These are phyloP conservation scores for Sanghuangporus sanghuang DNA, from an alignment of 1,284 basidiomycete genomes.

Conservation along the genomic window DNA sequence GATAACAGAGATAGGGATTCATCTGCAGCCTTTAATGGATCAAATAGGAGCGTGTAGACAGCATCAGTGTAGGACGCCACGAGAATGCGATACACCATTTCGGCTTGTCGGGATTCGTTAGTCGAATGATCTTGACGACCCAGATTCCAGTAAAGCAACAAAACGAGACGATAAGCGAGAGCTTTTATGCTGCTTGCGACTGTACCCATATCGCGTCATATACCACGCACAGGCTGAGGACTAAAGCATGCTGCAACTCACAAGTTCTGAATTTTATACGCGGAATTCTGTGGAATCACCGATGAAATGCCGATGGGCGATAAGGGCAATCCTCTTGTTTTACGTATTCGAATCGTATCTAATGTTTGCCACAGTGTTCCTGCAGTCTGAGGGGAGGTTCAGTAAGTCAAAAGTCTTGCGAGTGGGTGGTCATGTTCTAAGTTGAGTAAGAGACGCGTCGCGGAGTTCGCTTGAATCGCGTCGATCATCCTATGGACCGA, in stretches of 20 bases:
- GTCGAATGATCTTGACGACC: not conserved
- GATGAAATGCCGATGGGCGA: conserved; percentile 10
- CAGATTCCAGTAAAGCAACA: not conserved
- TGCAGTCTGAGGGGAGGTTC: not conserved
- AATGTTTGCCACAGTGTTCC: not conserved
- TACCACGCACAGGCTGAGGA: not conserved
- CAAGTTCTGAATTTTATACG: not conserved
- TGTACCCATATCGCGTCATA: not conserved
- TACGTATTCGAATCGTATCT: not conserved
- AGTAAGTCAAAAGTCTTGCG: not conserved
- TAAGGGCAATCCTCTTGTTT: not conserved
- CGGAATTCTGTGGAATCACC: conserved; percentile 2
- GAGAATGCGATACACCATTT: conserved; percentile 43
- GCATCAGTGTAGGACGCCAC: conserved; percentile 61
- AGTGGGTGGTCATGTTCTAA: not conserved
- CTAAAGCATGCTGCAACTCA: not conserved
- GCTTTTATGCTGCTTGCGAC: not conserved
- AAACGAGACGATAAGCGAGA: not conserved
- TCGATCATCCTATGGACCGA: conserved; percentile 1
- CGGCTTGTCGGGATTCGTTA: not conserved
- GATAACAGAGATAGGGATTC: conserved; percentile 40
- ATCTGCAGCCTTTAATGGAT: conserved; percentile 23
- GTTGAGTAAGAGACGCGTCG: not conserved
- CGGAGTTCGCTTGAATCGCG: not conserved
- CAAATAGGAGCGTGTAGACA: conserved; percentile 45